Base-by-base conservation (phyloP, 441 rosid species). In the Capsella rubella region DNA sequence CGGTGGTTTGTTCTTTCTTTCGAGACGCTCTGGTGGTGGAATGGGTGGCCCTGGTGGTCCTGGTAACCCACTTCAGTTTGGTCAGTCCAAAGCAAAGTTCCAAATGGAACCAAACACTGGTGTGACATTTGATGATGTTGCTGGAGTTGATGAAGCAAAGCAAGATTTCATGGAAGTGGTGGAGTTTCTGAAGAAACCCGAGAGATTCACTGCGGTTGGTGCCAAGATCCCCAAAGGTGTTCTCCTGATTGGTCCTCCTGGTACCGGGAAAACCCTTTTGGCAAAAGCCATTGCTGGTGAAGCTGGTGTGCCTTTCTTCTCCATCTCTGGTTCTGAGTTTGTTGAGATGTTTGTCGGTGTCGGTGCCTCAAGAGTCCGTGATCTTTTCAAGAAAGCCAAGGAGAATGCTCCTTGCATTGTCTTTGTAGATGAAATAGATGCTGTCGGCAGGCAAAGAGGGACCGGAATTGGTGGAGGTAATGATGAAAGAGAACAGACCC, bases 141-240 rank as follows among this genome's bases (percentile, higher is more conserved):
- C 99, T 50, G 99, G 99, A 76, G 99, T 94, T 64, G 99, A 94
- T 79, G 99, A 94, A 79, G 99, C 97, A n/a, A 94, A 92, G 80
- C 99, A 94, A 73, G 99, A 94, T 76, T 94, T 94, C 86, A 89
- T 92, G 95, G 99, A 94, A 81, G 97, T 94, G 46, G 97, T 92
- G 49, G 99, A 92, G 91, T 92, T 94, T 80, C 76, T 94, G 39
- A 94, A 91, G 88, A 94, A 92, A 81, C 99, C 99, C 0, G 99
- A 95, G 97, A 90, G 98, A 28, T 95, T 95, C 77, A 90, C 99
- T 73, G 95, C 95, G 14, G 86, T 95, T 34, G 99, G 98, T 72
- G 99, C 98, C 31, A 83, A 87, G 88, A 93, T 95, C 25, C 99
- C 99, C 6, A 95, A 95, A 81, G 99, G 98, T 77, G 98, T 95